Evolutionary conservation across 768 basidiomycete species (phyloP).

Genomic region (Trametes maxima): DNA sequence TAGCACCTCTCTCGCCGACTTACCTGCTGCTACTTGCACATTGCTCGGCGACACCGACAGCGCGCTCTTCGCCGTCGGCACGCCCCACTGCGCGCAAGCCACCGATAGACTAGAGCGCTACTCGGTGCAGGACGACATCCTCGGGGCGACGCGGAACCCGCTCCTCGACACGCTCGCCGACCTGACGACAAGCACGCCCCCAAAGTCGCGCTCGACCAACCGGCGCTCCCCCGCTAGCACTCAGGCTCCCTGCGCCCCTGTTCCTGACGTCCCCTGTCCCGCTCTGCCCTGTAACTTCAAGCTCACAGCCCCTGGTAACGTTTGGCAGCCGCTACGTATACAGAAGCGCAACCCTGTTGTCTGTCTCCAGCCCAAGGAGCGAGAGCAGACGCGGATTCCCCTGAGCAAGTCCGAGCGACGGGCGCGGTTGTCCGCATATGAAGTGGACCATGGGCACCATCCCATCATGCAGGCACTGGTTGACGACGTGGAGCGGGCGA

Average conservation of each 20-base stretch:
- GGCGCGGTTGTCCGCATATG: constrained; percentile 10
- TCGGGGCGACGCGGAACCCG: constrained; percentile 1
- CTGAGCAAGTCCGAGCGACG: constrained; percentile 8
- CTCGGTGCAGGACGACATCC: constrained; percentile 13
- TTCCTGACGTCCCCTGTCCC: too few species aligned
- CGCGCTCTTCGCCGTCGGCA: neutral
- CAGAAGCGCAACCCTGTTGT: neutral
- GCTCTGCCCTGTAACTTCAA: too few species aligned
- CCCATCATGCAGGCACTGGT: constrained; percentile 17
- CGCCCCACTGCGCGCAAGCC: neutral
- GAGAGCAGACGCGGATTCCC: neutral
- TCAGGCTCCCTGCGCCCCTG: too few species aligned
- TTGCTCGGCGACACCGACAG: neutral
- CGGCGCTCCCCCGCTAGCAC: neutral
- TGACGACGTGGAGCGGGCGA: constrained; percentile 14
- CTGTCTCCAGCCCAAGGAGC: neutral
- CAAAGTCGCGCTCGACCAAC: neutral
- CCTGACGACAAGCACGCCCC: constrained; percentile 11
- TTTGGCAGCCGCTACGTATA: neutral
- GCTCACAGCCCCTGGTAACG: neutral
- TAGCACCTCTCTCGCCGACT: neutral
- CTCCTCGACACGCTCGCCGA: neutral
- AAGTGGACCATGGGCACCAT: constrained; percentile 15
- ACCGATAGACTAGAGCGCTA: constrained; percentile 10
- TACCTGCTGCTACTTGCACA: neutral